Base-by-base conservation (phyloP, 2,329 filamentous ascomycete genomes). In the Aureobasidium sp. region DNA sequence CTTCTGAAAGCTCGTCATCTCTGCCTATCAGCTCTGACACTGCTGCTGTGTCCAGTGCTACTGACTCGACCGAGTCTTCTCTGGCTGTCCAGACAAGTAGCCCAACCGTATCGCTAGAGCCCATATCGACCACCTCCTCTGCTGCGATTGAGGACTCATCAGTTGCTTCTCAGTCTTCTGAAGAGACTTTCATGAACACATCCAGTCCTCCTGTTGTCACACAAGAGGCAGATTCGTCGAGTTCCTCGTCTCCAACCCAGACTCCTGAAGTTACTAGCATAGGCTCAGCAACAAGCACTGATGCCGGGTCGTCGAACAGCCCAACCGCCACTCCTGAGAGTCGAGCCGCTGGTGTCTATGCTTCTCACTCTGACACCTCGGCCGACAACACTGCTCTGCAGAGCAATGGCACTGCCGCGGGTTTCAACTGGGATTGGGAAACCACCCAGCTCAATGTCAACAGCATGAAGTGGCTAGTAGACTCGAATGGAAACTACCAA, bases 321-420 rank as follows among this genome's bases (percentile, higher is more conserved):
- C 29, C 55, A 17, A 37, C 42, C 11, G 20, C 42, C 22, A 44
- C 42, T 11, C 27, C 31, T 8, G 31, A 37, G 20, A 47, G 27
- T 22, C 41, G 31, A 22, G 31, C 7, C 20, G 27, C 42, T 36
- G 55, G 42, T 25, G 45, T 60, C 17, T 60, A 60, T 36, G 57
- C 57, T 45, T 51, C 34, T 8, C n/a, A 51, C 36, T 60, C 57
- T 1, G 44, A 14, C 22, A 49, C 57, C 12, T 41, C 44, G 5
- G 57, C 57, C 6, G 57, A 60, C 5, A 51, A 25, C 36, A 51
- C 57, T 20, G 44, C 44, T 51, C 25, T 60, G 9, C 44, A 60
- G n/a, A 60, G 41, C 34, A 42, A 60, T 20, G 55, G 55, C 15
- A 48, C 55, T 2, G 8, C n/a, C 34, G 22, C 44, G 20, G 55